Base-by-base conservation (phyloP, 2,329 filamentous ascomycete genomes). In the Fonsecaea multimorphosa region DNA sequence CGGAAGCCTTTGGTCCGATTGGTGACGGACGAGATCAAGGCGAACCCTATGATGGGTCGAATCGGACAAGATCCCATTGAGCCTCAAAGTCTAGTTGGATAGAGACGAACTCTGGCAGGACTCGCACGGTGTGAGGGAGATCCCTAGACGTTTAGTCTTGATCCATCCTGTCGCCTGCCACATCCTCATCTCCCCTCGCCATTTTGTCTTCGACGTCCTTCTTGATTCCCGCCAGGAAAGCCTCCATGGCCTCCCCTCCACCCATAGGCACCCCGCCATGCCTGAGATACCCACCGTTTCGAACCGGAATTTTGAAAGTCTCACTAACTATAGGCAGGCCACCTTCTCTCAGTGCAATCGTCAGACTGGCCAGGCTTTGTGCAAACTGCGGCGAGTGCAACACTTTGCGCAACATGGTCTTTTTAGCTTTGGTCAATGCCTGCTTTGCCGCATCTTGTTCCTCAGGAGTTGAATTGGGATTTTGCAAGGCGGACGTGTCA, bases 291-390 rank as follows among this genome's bases (percentile, higher is more conserved):
- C 94, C 94, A n/a, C 90, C 90, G 75, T 97, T 92, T 74, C 90
- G 86, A 22, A 99, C 87, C 71, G 88, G 87, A 65, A 98, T 86
- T 6, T 88, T 86, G 44, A 99, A 81, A 3, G 93, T 94, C 73
- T 96, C 93, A 6, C 92, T 90, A 69, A 99, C 90, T 72, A 89
- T 96, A 3, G 94, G 93, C 64, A 99, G 79, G 0, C 94, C 95
- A 12, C 95, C 95, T 72, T 98, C 94, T 64, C 93, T 85, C 62
- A 99, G 82, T 12, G 95, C 95, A 78, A 93, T 88, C 0, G 93
- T 97, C 72, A 99, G 80, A 75, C 91, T 95, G 0, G 88, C 87
- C 44, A 97, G 80, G 71, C 92, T 94, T 77, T 98, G 95, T 67
- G 88, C 87, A 74, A 99, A 93, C 75, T 99, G 95, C 19, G 95